Percentiles rank a stretch among this genome's conserved stretches.
These are phyloP conservation scores for Neoascochyta sp. DNA, from an alignment of 2,329 filamentous ascomycete species.

Conservation along the genomic window DNA sequence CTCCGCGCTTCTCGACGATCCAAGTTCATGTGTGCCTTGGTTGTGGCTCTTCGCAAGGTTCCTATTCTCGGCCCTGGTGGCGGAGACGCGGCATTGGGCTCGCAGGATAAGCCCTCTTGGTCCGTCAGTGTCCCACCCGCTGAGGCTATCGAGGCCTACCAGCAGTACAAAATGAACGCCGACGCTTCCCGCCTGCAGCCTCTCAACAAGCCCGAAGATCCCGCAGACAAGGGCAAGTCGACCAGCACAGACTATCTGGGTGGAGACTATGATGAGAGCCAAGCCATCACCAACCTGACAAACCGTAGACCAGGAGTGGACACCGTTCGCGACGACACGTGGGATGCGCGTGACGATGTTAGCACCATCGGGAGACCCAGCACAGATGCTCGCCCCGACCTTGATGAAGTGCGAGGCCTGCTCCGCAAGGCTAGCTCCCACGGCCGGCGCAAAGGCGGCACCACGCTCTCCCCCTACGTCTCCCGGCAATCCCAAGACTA, in stretches of 20 bases:
- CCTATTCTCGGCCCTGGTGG: constrained; percentile 81
- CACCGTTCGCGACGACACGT: constrained; percentile 45
- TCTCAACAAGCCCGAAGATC: constrained; percentile 27
- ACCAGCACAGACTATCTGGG: constrained; percentile 35
- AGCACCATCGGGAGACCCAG: constrained; percentile 40
- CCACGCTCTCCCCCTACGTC: constrained; percentile 22
- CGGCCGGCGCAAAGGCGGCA: constrained; percentile 41
- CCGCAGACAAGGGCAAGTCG: constrained; percentile 27
- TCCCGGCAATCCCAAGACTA: constrained; percentile 17
- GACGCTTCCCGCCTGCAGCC: constrained; percentile 66
- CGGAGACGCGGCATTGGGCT: constrained; percentile 59
- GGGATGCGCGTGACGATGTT: constrained; percentile 40
- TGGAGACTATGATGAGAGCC: constrained; percentile 17
- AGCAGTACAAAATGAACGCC: constrained; percentile 48
- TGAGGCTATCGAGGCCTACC: constrained; percentile 61
- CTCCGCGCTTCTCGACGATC: constrained; percentile 77
- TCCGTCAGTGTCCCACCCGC: constrained; percentile 70
- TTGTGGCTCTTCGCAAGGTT: constrained; percentile 78
- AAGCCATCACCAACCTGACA: constrained; percentile 47
- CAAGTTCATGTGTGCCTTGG: constrained; percentile 95
- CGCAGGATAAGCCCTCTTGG: constrained; percentile 70
- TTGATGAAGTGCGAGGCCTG: constrained; percentile 47
- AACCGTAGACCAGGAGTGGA: constrained; percentile 43
- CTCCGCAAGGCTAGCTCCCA: constrained; percentile 44
- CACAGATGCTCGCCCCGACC: constrained; percentile 41